These are phyloP conservation scores for Tricharina praecox DNA, from an alignment of 495 filamentous ascomycete genomes.

Conservation along the genomic window DNA sequence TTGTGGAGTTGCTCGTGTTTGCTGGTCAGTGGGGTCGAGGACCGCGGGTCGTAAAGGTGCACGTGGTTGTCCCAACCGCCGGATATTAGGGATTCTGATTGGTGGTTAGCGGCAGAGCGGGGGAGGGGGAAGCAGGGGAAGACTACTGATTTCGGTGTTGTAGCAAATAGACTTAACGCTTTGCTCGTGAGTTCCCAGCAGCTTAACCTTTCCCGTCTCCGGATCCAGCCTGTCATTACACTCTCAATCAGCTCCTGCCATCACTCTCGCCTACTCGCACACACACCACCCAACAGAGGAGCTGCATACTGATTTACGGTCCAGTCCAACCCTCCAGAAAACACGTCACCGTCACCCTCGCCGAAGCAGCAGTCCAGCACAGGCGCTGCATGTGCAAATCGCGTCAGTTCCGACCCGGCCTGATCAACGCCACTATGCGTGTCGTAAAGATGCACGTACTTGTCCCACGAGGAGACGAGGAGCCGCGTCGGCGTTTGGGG, in stretches of 20 bases:
- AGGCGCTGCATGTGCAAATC: constrained; percentile 67
- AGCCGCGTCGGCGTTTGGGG: constrained; percentile 49
- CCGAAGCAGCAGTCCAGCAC: constrained; percentile 88
- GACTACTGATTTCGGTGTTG: constrained; percentile 50
- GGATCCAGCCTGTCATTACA: constrained; percentile 56
- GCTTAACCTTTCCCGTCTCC: constrained; percentile 48
- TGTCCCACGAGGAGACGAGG: constrained; percentile 89
- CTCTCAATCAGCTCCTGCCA: not conserved
- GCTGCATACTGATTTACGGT: constrained; percentile 49
- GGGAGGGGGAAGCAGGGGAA: not conserved
- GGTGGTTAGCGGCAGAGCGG: constrained; percentile 10
- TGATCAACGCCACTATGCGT: constrained; percentile 37
- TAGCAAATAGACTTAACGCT: constrained; percentile 73
- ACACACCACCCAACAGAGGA: constrained; percentile 19
- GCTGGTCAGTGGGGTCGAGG: constrained; percentile 32
- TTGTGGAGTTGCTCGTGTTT: constrained; percentile 53
- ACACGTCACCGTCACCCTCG: constrained; percentile 60
- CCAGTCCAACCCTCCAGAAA: constrained; percentile 69
- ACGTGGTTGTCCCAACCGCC: constrained; percentile 86
- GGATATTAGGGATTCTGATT: constrained; percentile 48
- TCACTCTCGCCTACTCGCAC: not conserved
- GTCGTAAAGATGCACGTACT: constrained; percentile 80
- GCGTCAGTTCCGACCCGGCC: constrained; percentile 40
- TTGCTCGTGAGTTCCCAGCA: constrained; percentile 59
- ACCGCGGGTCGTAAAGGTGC: constrained; percentile 52